Conservation (phyloP, 306 rosid species). For the Cicer chorassanicum region DNA sequence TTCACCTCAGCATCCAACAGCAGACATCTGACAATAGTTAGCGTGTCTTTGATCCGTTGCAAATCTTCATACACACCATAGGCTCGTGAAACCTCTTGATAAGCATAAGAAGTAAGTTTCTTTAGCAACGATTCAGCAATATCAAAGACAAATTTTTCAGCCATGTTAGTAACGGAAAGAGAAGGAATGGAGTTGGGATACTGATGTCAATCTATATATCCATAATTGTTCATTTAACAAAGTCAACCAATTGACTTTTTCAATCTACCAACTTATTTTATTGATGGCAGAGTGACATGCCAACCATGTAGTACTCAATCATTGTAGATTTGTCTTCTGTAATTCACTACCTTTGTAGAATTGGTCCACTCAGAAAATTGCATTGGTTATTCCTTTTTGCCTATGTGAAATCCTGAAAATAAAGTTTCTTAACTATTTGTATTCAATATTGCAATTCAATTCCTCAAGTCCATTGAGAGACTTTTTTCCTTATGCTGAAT, state of each 20-base stretch:
- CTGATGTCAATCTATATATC: too few species aligned
- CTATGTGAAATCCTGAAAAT: not conserved
- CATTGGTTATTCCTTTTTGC: not conserved
- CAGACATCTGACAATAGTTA: not conserved
- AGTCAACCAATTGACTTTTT: too few species aligned
- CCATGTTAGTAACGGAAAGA: not conserved
- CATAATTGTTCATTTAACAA: too few species aligned
- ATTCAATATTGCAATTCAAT: not conserved
- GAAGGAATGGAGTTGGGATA: not conserved
- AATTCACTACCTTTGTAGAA: too few species aligned
- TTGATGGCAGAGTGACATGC: too few species aligned
- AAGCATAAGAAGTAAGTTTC: not conserved
- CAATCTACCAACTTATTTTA: not conserved
- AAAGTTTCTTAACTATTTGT: not conserved
- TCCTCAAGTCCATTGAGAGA: not conserved
- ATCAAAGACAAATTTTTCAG: not conserved
- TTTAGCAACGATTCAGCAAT: not conserved
- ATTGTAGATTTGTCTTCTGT: too few species aligned
- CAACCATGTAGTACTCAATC: too few species aligned
- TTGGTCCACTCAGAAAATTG: not conserved
- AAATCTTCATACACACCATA: not conserved
- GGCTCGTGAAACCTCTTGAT: not conserved
- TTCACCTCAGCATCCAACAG: slow-evolving; percentile 10
- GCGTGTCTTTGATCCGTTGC: not conserved
- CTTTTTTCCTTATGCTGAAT: not conserved